Conservation (phyloP, 2,329 filamentous ascomycete species). For the Talaromyces sp. region DNA sequence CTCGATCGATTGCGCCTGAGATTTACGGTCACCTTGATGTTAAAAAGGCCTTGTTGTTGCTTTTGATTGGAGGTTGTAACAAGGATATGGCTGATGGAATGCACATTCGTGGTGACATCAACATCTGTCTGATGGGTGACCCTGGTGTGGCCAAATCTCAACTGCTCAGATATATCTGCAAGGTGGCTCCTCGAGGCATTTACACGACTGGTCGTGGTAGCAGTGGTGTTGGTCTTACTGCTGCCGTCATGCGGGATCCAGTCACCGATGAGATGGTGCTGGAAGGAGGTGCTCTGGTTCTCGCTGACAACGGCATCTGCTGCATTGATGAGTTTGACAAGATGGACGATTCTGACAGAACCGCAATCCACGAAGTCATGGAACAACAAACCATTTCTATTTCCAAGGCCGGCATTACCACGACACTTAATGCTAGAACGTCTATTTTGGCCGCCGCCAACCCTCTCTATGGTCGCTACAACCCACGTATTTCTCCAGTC, state of each 20-base stretch:
- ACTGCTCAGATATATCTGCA: constrained; percentile 95
- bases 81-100: constrained; percentile 98
- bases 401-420: constrained; percentile 90
- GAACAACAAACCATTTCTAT: constrained; percentile 82
- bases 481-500: constrained; percentile 91
- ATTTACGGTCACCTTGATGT: constrained; percentile 96
- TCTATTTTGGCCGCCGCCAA: constrained; percentile 95
- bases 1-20: constrained; percentile 93
- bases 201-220: constrained; percentile 79
- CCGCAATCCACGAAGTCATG: constrained; percentile 82
- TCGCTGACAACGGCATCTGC: constrained; percentile 75
- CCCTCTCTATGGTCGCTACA: constrained; percentile 95
- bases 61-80: constrained; percentile 90
- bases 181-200: constrained; percentile 88
- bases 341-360: constrained; percentile 73
- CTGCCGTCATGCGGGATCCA: constrained; percentile 73
- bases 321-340: constrained; percentile 50
- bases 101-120: constrained; percentile 98
- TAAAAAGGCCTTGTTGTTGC: constrained; percentile 92
- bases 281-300: constrained; percentile 70
- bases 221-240: constrained; percentile 74
- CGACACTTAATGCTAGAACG: constrained; percentile 90
- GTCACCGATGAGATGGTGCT: constrained; percentile 74
- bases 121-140: constrained; percentile 98
- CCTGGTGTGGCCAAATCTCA: constrained; percentile 99